phyloP scores from a whole-genome alignment of 805 yeast genomes.

The Starmerella stigmatis region DNA sequence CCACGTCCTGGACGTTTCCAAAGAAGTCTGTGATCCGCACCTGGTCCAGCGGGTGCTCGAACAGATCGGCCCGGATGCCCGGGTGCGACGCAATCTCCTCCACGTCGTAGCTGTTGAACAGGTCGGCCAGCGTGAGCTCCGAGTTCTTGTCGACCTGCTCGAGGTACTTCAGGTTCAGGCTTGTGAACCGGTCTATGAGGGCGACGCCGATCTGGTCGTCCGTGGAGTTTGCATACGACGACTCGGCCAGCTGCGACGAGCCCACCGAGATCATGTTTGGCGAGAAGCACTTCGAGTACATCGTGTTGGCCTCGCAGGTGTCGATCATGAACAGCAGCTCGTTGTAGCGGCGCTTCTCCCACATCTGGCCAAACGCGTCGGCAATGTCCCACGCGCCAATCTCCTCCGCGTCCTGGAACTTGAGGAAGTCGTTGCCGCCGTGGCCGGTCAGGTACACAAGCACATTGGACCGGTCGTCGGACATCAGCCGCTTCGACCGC shows the following conservation, averaged over 20 bases:
- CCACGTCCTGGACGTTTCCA: conserved; percentile 77
- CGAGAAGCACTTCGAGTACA: conserved; percentile 85
- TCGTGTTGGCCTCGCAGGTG: conserved; percentile 97
- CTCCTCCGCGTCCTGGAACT: conserved; percentile 97
- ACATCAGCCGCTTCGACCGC: conserved; percentile 73
- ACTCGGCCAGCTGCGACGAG: conserved; percentile 74
- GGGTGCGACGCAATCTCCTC: conserved; percentile 84
- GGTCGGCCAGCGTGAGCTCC: conserved; percentile 61
- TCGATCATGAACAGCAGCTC: conserved; percentile 97
- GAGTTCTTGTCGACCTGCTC: conserved; percentile 74
- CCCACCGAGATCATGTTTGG: conserved; percentile 92
- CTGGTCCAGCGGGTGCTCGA: conserved; percentile 50
- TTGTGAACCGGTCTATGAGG: conserved; percentile 92
- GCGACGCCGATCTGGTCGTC: conserved; percentile 96
- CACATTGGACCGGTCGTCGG: conserved; percentile 90
- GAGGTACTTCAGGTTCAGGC: conserved; percentile 76
- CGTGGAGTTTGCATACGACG: conserved; percentile 90
- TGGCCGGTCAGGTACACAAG: conserved; percentile 96
- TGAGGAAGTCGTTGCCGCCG: conserved; percentile 94
- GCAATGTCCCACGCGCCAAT: conserved; percentile 92
- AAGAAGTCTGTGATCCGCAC: conserved; percentile 86
- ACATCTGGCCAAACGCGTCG: conserved; percentile 94
- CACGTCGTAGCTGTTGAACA: conserved; percentile 73
- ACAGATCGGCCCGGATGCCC: conserved; percentile 81
- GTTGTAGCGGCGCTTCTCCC: conserved; percentile 87